These are phyloP conservation scores for Chernovozyma sophiae-reginae DNA, from an alignment of 1,139 yeast species.

Conservation along the genomic window DNA sequence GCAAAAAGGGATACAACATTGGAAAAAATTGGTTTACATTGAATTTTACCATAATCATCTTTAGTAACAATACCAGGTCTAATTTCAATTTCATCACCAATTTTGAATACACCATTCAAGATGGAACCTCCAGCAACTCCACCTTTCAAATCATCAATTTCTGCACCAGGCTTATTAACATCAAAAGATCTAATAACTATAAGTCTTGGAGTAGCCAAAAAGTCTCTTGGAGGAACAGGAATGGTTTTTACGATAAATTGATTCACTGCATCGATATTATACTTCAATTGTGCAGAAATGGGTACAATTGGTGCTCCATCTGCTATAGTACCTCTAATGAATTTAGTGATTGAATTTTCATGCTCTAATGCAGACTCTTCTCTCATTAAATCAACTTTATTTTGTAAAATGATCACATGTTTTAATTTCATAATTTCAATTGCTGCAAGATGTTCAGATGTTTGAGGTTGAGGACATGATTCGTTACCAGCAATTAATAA, in stretches of 20 bases:
- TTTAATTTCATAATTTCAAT: slow-evolving; percentile 98
- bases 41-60: slow-evolving; percentile 87
- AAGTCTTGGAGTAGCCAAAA: slow-evolving; percentile 86
- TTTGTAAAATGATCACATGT: slow-evolving; percentile 94
- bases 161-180: slow-evolving; percentile 98
- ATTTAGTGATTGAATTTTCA: slow-evolving; percentile 84
- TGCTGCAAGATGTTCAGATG: slow-evolving; percentile 98
- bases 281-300: slow-evolving; percentile 96
- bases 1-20: slow-evolving; percentile 93
- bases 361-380: slow-evolving; percentile 96
- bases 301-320: slow-evolving; percentile 99
- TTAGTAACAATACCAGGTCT: slow-evolving; percentile 98
- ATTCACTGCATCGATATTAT: slow-evolving; percentile 97
- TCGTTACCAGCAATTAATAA: slow-evolving; percentile 97
- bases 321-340: slow-evolving; percentile 96
- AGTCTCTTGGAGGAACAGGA: slow-evolving; percentile 96
- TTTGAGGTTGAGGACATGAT: slow-evolving; percentile 99
- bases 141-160: slow-evolving; percentile 94
- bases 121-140: slow-evolving; percentile 99
- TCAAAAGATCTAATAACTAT: slow-evolving; percentile 98
- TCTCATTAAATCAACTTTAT: slow-evolving; percentile 97
- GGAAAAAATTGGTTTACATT: slow-evolving; percentile 94
- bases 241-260: slow-evolving; percentile 93
- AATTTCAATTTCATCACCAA: slow-evolving; percentile 98
- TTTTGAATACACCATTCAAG: slow-evolving; percentile 90